These are phyloP conservation scores for Neolentinus lepideus DNA, from an alignment of 1,284 basidiomycete species.

Conservation along the genomic window DNA sequence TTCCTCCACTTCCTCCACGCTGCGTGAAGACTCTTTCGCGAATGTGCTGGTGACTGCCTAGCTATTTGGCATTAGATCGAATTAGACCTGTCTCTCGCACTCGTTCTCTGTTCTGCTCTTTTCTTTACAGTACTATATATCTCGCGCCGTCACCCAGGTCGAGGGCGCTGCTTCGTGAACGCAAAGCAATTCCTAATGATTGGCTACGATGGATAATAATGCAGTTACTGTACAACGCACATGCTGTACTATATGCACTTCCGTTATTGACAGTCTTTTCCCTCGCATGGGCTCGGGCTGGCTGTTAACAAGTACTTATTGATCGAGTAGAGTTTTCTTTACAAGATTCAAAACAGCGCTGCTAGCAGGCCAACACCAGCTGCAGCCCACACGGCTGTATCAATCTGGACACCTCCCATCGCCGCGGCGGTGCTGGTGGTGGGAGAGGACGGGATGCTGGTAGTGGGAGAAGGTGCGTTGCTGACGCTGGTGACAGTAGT, in stretches of 20 bases:
- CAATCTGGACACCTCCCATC: background rate
- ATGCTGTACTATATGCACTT: background rate
- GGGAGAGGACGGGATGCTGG: background rate
- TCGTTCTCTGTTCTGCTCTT: background rate
- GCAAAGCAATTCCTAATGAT: background rate
- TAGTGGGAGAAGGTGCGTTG: background rate
- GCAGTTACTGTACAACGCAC: background rate
- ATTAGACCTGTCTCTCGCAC: background rate
- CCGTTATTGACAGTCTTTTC: background rate
- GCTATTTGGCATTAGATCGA: background rate
- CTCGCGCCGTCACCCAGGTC: background rate
- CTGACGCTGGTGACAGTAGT: background rate
- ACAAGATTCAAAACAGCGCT: background rate
- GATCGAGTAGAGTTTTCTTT: no score
- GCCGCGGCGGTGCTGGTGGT: background rate
- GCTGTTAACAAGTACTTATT: no score
- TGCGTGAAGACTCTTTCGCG: background rate
- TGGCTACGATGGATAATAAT: background rate
- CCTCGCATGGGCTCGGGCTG: background rate
- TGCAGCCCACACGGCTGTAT: background rate
- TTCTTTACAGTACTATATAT: background rate
- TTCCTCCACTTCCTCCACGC: conserved; percentile 7
- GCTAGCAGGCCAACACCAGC: background rate
- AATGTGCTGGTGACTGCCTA: background rate
- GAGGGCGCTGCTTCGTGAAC: background rate